Conservation (phyloP, 2,329 filamentous ascomycete species). For the Elsinoe necatrix region DNA sequence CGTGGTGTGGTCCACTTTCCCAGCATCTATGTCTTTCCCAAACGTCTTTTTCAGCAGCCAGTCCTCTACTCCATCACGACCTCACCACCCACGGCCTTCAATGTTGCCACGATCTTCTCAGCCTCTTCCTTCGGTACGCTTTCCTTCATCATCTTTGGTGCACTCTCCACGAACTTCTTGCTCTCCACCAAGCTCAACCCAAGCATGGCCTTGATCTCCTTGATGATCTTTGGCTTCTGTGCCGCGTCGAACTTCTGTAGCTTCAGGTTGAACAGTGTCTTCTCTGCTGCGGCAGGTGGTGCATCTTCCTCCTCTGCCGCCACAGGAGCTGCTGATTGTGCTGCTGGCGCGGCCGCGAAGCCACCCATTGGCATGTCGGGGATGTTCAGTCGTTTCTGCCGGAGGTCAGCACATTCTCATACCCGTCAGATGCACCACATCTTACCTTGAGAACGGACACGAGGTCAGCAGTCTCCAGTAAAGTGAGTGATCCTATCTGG, state of each 20-base stretch:
- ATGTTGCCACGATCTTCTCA: conserved; percentile 91
- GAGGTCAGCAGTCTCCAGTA: conserved; percentile 93
- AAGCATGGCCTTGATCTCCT: conserved; percentile 96
- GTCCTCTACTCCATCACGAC: conserved; percentile 73
- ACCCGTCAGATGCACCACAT: background rate
- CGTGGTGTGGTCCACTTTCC: too few relatives aligned
- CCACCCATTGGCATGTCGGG: conserved; percentile 93
- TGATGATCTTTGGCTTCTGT: conserved; percentile 98
- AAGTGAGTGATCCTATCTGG: conserved; percentile 95
- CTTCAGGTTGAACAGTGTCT: conserved; percentile 96
- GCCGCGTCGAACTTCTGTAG: conserved; percentile 79
- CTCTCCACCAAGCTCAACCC: conserved; percentile 94
- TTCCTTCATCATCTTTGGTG: conserved; percentile 98
- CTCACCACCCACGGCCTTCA: conserved; percentile 88
- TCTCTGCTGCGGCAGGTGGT: conserved; percentile 77
- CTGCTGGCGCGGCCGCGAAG: conserved; percentile 60
- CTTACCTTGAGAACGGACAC: conserved; percentile 88
- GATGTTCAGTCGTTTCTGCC: conserved; percentile 85
- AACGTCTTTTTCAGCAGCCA: too few relatives aligned
- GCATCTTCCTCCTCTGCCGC: conserved; percentile 71
- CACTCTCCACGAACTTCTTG: conserved; percentile 99
- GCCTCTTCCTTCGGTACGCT: conserved; percentile 97
- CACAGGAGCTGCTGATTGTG: conserved; percentile 54
- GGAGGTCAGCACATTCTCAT: conserved; percentile 14
- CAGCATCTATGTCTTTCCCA: too few relatives aligned